These are phyloP conservation scores for Cryoendolithus antarcticus DNA, from an alignment of 2,329 filamentous ascomycete genomes.

Conservation along the genomic window DNA sequence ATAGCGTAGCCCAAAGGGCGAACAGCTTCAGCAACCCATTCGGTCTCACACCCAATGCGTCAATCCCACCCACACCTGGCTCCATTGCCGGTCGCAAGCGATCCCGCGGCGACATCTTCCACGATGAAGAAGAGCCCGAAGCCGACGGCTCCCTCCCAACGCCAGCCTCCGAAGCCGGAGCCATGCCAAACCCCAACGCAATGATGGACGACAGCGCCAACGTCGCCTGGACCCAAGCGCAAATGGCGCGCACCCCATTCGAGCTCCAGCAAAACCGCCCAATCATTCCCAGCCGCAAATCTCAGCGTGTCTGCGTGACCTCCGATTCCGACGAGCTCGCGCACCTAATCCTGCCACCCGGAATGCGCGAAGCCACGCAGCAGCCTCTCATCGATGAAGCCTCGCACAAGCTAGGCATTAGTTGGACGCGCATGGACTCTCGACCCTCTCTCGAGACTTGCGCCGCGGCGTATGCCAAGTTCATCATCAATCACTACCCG, in stretches of 20 bases:
- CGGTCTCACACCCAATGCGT: conserved; percentile 10
- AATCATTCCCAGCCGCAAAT: conserved; percentile 52
- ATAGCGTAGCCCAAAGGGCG: conserved; percentile 11
- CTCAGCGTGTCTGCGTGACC: conserved; percentile 45
- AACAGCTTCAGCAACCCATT: conserved; percentile 14
- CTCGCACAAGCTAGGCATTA: conserved; percentile 78
- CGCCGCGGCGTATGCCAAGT: conserved; percentile 61
- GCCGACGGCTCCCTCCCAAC: conserved; percentile 36
- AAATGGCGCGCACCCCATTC: conserved; percentile 30
- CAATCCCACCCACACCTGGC: conserved; percentile 15
- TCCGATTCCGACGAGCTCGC: conserved; percentile 31
- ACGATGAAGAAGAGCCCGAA: conserved; percentile 48
- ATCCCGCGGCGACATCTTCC: conserved; percentile 56
- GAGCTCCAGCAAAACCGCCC: conserved; percentile 33
- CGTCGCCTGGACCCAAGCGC: conserved; percentile 60
- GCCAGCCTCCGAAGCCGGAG: conserved; percentile 29
- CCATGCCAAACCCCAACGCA: conserved; percentile 52
- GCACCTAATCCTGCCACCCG: conserved; percentile 28
- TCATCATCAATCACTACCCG: conserved; percentile 69
- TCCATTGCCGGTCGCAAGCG: conserved; percentile 56
- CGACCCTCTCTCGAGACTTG: conserved; percentile 51
- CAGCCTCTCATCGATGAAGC: conserved; percentile 71
- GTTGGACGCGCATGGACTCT: conserved; percentile 72
- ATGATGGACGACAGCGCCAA: conserved; percentile 62
- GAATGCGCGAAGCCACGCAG: conserved; percentile 37